Base-by-base conservation (phyloP, 306 rosid genomes). In the Potentilla sterilis region DNA sequence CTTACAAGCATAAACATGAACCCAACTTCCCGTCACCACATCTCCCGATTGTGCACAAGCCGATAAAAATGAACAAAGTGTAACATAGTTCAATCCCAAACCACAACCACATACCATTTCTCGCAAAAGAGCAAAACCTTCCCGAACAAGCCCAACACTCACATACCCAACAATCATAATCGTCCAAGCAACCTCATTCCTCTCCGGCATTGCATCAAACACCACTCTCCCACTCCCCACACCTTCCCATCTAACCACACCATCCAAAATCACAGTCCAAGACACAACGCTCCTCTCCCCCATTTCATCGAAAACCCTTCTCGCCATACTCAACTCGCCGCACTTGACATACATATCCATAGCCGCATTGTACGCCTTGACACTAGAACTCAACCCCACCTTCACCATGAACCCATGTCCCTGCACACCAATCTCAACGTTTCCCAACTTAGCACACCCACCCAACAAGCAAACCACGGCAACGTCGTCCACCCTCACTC, bases 131-230 rank as follows among this genome's bases (percentile, higher is more conserved):
- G 12, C 24, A 72, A 88, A 83, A 0, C 88, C 88, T 71, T 90
- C 86, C 16, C 48, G 22, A 2, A 85, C 79, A 75, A 85, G 80
- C 34, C 88, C 93, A 32, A 76, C 84, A 55, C 77, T 88, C 57
- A 84, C 83, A 74, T 85, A 92, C 4, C 90, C 92, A 42, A 78
- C 87, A 7, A 88, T 79, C 93, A 92, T 80, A 59, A 90, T 69
- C 51, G 97, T 92, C 97, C 97, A 87, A 70, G 93, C 89, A 73
- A 90, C 87, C 77, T 81, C 97, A 73, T 92, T 92, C 74, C 81
- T 90, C 80, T 88, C 93, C 2, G 85, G 88, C 97, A 90, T 92
- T 70, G 7, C 75, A 66, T 90, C 88, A 70, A 89, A 88, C 89
- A 88, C 82, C 66, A 22, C 55, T 47, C 90, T 85, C 80, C 89